Conservation (phyloP, 225 moss, liverwort and hornwort species). For the Ulota crispa region DNA sequence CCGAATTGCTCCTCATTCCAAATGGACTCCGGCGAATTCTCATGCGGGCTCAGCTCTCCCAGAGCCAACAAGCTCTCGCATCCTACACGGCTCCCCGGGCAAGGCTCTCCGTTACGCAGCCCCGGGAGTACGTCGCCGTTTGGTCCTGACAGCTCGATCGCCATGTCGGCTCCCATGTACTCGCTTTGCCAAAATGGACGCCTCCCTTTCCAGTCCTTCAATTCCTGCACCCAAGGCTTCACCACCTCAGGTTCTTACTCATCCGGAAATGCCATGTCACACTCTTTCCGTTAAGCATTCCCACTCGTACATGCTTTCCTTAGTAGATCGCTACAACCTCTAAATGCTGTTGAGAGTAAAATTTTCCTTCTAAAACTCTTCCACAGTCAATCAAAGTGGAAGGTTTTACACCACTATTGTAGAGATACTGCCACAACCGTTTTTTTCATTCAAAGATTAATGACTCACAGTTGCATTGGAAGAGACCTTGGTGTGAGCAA, state of each 20-base stretch:
- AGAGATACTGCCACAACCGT: not conserved
- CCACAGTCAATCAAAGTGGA: not conserved
- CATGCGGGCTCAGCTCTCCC: constrained; percentile 39
- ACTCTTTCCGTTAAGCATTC: not conserved
- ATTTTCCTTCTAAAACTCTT: not conserved
- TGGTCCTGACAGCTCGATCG: constrained; percentile 37
- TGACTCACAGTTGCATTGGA: too few relatives aligned
- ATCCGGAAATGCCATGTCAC: not conserved
- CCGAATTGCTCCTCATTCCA: constrained; percentile 23
- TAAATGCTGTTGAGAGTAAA: not conserved
- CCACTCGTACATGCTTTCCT: not conserved
- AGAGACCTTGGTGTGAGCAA: not conserved
- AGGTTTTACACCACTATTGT: not conserved
- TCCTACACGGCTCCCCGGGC: constrained; percentile 34
- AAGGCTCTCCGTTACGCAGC: constrained; percentile 42
- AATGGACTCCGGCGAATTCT: constrained; percentile 32
- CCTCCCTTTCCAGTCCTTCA: constrained; percentile 39
- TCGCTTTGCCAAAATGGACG: constrained; percentile 33
- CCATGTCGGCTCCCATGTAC: constrained; percentile 31
- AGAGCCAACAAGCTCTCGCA: constrained; percentile 37
- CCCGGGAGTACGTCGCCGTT: constrained; percentile 45
- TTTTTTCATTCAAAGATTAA: not conserved
- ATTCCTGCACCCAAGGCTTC: constrained; percentile 38
- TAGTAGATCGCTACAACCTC: not conserved
- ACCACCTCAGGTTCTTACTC: constrained; percentile 29